Evolutionary conservation across 768 basidiomycete species (phyloP), one percentile per base, ranked within the genome.

Genomic region (Tricholoma terreum): DNA sequence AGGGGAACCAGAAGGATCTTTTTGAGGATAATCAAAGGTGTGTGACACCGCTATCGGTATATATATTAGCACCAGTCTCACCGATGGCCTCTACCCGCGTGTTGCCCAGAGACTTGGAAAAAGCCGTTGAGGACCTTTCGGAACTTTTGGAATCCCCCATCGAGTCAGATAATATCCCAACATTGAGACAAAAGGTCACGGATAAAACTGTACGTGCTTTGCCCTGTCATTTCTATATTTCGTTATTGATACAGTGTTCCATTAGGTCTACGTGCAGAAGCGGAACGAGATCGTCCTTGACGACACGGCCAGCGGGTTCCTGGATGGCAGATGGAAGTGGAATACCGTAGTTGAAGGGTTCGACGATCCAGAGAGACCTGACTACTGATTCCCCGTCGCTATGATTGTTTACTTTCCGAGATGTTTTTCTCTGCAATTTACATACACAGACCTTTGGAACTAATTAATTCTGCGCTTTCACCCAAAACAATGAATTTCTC

Each of bases 21-120:
- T 98, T 94, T 66, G 96, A 98, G 72, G 95, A 98, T 73, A 98
- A 98, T 68, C 97, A 99, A 74, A 81, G 90, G 90, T 87, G 59
- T 40, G 80, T 71, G 8, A 30, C 48, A 15, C 19, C 21, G 10
- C 14, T 21, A 22, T 3, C 15, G 17, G 46, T 34, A 34, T 17
- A 30, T 19, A 3, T 3, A 36, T 42, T 24, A 15, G 35, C 1
- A 40, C 49, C 7, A 17, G 27, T 38, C 8, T 8, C 24, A 19
- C 48, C 51, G 42, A 58, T 34, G 7, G n/a, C 46, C 27, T 15
- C 12, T 30, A 19, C 45, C 17, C 15, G 24, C 34, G 3, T 21
- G 6, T 27, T 15, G 48, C 34, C 21, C 57, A 92, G 94, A 69
- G 94, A 98, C 69, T 75, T 99, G 38, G 97, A 99, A 72, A 83